Evolutionary conservation across 768 basidiomycete genomes (phyloP).

Genomic region (Agrocybe pediades): DNA sequence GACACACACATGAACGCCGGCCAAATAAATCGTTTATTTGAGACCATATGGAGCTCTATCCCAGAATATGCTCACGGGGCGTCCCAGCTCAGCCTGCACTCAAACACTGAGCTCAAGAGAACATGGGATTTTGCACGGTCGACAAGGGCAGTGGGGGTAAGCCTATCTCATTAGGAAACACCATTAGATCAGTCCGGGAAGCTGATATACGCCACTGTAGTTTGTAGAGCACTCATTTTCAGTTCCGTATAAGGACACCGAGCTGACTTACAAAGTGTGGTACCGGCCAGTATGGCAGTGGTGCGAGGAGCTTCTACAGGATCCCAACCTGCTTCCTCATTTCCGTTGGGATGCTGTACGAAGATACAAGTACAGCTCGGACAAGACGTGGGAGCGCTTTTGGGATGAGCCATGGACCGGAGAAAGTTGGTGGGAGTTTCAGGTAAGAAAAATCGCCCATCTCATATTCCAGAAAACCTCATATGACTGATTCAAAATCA

Average conservation of each 20-base stretch:
- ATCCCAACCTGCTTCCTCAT: slow-evolving; percentile 19
- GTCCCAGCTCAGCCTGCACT: slow-evolving; percentile 2
- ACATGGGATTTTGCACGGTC: slow-evolving; percentile 8
- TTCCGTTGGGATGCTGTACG: slow-evolving; percentile 20
- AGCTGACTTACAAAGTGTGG: slow-evolving; percentile 4
- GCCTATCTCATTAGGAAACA: background rate
- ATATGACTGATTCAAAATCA: slow-evolving; percentile 18
- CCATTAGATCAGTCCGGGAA: background rate
- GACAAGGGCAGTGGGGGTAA: background rate
- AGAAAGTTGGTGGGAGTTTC: slow-evolving; percentile 35
- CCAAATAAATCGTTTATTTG: slow-evolving; percentile 1
- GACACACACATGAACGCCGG: slow-evolving; percentile 10
- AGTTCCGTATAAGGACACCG: slow-evolving; percentile 6
- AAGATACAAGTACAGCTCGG: slow-evolving; percentile 26
- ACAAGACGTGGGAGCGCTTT: slow-evolving; percentile 25
- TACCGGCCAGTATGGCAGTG: slow-evolving; percentile 10
- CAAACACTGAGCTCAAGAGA: background rate
- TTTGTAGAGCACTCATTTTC: slow-evolving; percentile 4
- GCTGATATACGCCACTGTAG: background rate
- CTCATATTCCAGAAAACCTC: background rate
- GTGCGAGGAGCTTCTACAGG: slow-evolving; percentile 23
- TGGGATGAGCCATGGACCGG: slow-evolving; percentile 40
- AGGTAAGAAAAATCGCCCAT: slow-evolving; percentile 28
- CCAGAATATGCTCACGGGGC: background rate
- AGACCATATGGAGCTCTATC: background rate